phyloP scores from a whole-genome alignment of 257 asterid species.

The Solanum chaucha region DNA sequence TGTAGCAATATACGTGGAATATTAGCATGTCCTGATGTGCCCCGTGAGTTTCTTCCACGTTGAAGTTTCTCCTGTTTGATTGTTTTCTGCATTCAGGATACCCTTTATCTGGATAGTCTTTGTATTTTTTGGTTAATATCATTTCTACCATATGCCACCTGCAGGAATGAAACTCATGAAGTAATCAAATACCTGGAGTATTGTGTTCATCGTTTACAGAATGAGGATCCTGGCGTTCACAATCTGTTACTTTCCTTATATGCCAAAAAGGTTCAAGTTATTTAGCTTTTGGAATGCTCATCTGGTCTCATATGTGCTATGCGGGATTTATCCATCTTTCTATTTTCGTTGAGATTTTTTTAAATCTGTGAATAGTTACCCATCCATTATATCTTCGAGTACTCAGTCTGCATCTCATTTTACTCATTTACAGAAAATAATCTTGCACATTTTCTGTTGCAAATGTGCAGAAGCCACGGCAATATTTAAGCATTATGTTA shows the following conservation, averaged over 20 bases:
- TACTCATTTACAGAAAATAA: neutral
- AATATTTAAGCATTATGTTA: neutral
- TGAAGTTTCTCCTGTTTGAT: neutral
- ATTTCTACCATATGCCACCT: neutral
- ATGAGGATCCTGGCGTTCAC: conserved; percentile 95
- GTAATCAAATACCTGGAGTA: conserved; percentile 89
- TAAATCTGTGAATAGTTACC: neutral
- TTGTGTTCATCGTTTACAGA: conserved; percentile 89
- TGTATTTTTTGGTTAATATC: neutral
- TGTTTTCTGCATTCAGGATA: neutral
- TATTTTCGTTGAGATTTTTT: neutral
- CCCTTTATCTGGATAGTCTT: neutral
- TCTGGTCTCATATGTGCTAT: neutral
- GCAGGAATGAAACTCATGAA: conserved; percentile 98
- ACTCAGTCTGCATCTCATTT: neutral
- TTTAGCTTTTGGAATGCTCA: conserved; percentile 6
- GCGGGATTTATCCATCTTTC: conserved; percentile 2
- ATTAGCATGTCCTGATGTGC: neutral
- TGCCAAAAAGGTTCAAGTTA: conserved; percentile 67
- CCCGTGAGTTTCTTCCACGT: neutral
- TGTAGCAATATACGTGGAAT: neutral
- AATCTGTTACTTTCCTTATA: conserved; percentile 83
- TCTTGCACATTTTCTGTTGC: neutral
- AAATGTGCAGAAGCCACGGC: neutral
- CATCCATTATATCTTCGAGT: neutral